Evolutionary conservation across 139 green algal genomes (phyloP).

Genomic region (Zygnema cylindricum): DNA sequence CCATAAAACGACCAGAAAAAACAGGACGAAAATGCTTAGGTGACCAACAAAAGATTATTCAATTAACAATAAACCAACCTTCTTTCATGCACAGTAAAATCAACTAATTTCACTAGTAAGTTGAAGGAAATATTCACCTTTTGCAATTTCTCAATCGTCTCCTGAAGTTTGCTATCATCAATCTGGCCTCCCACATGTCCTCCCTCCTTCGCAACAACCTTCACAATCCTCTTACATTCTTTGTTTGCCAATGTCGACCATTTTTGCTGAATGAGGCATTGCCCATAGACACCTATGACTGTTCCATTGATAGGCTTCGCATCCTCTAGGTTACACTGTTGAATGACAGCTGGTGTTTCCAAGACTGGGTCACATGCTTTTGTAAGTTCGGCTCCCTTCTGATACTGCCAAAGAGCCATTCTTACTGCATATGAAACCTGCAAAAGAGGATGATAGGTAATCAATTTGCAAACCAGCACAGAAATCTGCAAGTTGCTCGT

Average conservation of each 20-base stretch:
- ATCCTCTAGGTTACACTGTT: conserved; percentile 64
- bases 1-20: no score
- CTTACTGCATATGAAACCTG: conserved; percentile 81
- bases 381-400: conserved; percentile 70
- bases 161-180: conserved; percentile 22
- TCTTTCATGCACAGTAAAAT: no score
- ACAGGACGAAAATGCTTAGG: no score
- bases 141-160: conserved; percentile 55
- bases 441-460: conserved; percentile 45
- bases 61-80: no score
- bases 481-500: no score
- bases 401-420: conserved; percentile 86
- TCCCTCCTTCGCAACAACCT: conserved; percentile 32
- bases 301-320: conserved; percentile 25
- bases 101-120: conserved; percentile 12
- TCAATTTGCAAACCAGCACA: no score
- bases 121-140: conserved; percentile 59
- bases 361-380: conserved; percentile 77
- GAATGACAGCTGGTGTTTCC: conserved; percentile 63
- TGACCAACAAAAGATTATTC: no score
- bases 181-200: conserved; percentile 21
- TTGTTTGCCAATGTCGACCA: conserved; percentile 23
- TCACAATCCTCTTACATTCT: conserved; percentile 33
- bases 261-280: conserved; percentile 69
- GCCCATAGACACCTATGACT: conserved; percentile 72